A percentile compares a stretch with the other conserved stretches of the same genome.
These are phyloP conservation scores for Lachnellula suecica DNA, from an alignment of 2,329 filamentous ascomycete genomes.

Conservation along the genomic window DNA sequence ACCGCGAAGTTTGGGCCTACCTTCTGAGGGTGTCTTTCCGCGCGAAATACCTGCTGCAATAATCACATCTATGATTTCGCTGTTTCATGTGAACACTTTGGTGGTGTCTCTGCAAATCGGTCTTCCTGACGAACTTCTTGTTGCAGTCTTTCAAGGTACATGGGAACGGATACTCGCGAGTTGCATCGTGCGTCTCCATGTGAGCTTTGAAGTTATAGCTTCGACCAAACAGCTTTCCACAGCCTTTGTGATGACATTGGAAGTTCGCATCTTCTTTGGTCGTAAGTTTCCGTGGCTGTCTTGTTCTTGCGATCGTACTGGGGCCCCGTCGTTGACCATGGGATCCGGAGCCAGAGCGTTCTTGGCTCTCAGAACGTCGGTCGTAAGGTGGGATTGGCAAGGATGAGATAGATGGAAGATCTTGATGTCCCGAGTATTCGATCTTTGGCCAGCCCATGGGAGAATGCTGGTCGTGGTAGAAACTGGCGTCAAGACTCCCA, in stretches of 20 bases:
- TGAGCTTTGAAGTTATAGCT: slow-evolving; percentile 88
- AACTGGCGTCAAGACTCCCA: slow-evolving; percentile 27
- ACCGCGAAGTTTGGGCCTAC: slow-evolving; percentile 39
- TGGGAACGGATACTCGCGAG: slow-evolving; percentile 67
- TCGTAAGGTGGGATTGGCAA: slow-evolving; percentile 28
- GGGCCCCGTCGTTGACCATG: slow-evolving; percentile 19
- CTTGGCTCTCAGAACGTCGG: slow-evolving; percentile 27
- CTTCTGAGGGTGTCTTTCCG: slow-evolving; percentile 81
- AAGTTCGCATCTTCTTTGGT: slow-evolving; percentile 70
- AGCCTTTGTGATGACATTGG: slow-evolving; percentile 66
- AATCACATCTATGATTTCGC: slow-evolving; percentile 67
- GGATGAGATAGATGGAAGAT: slow-evolving; percentile 28
- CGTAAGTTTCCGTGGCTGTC: slow-evolving; percentile 51
- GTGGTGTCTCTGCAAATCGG: slow-evolving; percentile 67
- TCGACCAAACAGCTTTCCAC: slow-evolving; percentile 77
- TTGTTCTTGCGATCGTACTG: slow-evolving; percentile 27
- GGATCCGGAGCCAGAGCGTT: slow-evolving; percentile 16
- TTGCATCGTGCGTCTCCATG: slow-evolving; percentile 78
- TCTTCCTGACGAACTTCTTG: slow-evolving; percentile 79
- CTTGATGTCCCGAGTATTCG: slow-evolving; percentile 25
- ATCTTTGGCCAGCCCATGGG: slow-evolving; percentile 28
- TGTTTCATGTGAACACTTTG: slow-evolving; percentile 73
- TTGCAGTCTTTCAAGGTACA: slow-evolving; percentile 66
- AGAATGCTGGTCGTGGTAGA: slow-evolving; percentile 26
- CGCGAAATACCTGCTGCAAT: slow-evolving; percentile 71